Evolutionary conservation across 1,284 basidiomycete species (phyloP), one percentile per base, ranked within the genome.

Genomic region (Marasmius tenuissimus): DNA sequence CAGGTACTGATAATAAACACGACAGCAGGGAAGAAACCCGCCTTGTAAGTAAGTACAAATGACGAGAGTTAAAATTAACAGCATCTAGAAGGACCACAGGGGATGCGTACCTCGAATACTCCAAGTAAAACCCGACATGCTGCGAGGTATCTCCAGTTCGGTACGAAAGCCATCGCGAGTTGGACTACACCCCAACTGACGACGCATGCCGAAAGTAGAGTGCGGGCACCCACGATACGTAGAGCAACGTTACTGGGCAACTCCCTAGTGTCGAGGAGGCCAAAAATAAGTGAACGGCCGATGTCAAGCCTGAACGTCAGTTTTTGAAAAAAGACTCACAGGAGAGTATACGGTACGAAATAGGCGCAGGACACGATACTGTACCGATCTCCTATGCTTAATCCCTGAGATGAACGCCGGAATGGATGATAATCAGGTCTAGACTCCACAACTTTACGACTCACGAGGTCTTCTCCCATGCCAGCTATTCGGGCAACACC

Each of bases 1-100:
- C 81, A 82, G 11, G 79, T 80, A 33, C 78, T 77, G 59, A 82
- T 79, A 33, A 81, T 72, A 65, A 78, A 81, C 27, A 81, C 73
- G 60, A 81, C 62, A 5, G 76, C 78, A 58, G 80, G 79, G 62
- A 80, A 80, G 68, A 80, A 81, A 39, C 79, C 79, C 14, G 80
- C 78, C 80, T 81, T 62, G 11, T 27, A 57, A 38, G 58, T 34
- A 37, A 27, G 27, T 27, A 27, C 27, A 27, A 27, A 27, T 42
- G 58, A 38, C 61, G 18, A 42, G 63, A 75, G 78, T 33, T 78
- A 70, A 63, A 79, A 61, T 5, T 74, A 75, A 59, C 76, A 76
- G 61, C 78, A 77, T 67, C 78, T 78, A 40, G 78, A 77, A 27
- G 77, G 78, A 61, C 12, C 27, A 22, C 54, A 22, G 57, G 27